phyloP scores from a whole-genome alignment of 371 early-diverging fungal genomes.

The Fennellomyces sp. region DNA sequence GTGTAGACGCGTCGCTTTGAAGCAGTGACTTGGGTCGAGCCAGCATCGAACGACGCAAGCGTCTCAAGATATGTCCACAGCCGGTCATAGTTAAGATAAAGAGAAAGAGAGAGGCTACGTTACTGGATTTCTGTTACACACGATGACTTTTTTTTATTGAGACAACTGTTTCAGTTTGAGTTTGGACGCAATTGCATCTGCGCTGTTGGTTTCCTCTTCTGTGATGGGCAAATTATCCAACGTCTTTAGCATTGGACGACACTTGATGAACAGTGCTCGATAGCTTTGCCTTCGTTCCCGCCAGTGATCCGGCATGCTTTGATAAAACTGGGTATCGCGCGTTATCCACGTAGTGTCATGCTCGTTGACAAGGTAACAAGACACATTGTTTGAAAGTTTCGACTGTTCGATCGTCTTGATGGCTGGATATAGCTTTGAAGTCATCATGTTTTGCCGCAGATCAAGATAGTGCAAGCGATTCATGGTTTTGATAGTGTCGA shows the following conservation, averaged over 20 bases:
- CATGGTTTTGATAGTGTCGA: conserved; percentile 38
- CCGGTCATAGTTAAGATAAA: neutral
- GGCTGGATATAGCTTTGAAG: conserved; percentile 32
- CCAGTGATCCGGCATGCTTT: conserved; percentile 42
- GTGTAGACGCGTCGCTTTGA: neutral
- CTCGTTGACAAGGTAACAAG: conserved; percentile 33
- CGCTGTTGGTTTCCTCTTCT: conserved; percentile 1
- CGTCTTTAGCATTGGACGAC: conserved; percentile 40
- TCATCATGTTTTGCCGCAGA: conserved; percentile 49
- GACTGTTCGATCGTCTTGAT: conserved; percentile 13
- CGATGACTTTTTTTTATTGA: neutral
- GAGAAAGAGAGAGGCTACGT: neutral
- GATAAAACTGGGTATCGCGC: conserved; percentile 38
- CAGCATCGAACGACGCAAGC: neutral
- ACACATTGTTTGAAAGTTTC: conserved; percentile 7
- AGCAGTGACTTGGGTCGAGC: neutral
- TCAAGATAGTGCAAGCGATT: conserved; percentile 47
- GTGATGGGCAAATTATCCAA: conserved; percentile 43
- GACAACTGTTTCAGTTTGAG: neutral
- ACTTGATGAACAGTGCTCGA: conserved; percentile 47
- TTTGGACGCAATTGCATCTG: conserved; percentile 1
- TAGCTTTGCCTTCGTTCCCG: conserved; percentile 43
- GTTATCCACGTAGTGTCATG: conserved; percentile 44
- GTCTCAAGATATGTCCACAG: neutral
- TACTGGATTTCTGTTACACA: neutral